Base-by-base conservation (phyloP, 257 asterid species). In the Scutellaria barbata region DNA sequence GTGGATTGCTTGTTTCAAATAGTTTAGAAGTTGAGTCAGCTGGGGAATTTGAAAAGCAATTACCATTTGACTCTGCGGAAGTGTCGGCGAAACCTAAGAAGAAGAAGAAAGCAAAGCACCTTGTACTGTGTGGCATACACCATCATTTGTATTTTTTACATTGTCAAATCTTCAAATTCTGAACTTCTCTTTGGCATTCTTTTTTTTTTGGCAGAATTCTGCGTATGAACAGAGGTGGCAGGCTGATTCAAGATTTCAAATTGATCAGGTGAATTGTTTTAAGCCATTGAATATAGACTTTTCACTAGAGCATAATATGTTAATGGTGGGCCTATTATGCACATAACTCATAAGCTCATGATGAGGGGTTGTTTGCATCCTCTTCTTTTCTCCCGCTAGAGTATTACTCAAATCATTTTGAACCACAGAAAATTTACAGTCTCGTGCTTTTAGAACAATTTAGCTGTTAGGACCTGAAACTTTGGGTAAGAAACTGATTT, bases 101-200 rank as follows among this genome's bases (percentile, higher is more conserved):
- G 86, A 88, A 89, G 88, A 95, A 92, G 88, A 92, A 87, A 73
- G 63, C 85, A 69, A 92, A 95, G 80, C 86, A 84, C 78, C 71
- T 76, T 95, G 99, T 95, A 88, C 66, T 8, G 47, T 56, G 5
- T 69, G 50, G 66, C 75, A 11, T 64, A 17, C 63, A 61, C 54
- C 46, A 48, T 63, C 25, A 48, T 43, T 37, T 52, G 22, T 63
- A 50, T 68, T 60, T 18, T 62, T 42, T 13, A 64, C 45, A 58
- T 52, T 74, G 52, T 55, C 40, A 37, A 9, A 14, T 58, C 68
- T 54, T 64, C 66, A 35, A 56, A 77, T 57, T 66, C 47, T 74
- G 37, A 73, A 66, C 25, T 53, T 55, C 40, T 18, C 74, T 51
- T 63, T 73, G 64, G 62, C 59, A 62, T 62, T 43, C 75, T 58